phyloP scores from a whole-genome alignment of 768 basidiomycete species.

The Boletus reticuloceps region DNA sequence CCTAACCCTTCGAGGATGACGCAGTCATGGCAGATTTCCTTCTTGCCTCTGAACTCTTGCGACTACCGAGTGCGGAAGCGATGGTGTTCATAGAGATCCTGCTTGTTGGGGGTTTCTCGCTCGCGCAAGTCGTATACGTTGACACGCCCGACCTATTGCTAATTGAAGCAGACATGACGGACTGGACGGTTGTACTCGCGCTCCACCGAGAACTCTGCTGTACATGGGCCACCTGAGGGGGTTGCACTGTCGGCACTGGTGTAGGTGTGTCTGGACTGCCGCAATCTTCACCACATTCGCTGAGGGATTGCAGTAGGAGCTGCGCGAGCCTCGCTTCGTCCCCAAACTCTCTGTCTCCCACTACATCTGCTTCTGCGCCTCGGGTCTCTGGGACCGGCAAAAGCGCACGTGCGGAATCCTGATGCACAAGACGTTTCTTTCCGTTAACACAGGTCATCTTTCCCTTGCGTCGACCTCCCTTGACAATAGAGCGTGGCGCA shows the following conservation, averaged over 20 bases:
- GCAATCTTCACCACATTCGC: constrained; percentile 6
- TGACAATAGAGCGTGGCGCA: constrained; percentile 30
- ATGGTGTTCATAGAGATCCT: constrained; percentile 29
- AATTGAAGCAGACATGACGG: constrained; percentile 22
- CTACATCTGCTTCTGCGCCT: constrained; percentile 14
- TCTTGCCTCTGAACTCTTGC: constrained; percentile 28
- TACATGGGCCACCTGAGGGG: constrained; percentile 19
- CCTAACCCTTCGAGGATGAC: constrained; percentile 27
- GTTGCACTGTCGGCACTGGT: constrained; percentile 5
- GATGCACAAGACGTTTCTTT: constrained; percentile 21
- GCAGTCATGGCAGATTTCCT: constrained; percentile 26
- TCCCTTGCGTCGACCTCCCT: constrained; percentile 18
- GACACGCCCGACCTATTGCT: constrained; percentile 27
- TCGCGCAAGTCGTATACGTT: constrained; percentile 28
- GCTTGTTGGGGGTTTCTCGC: constrained; percentile 22
- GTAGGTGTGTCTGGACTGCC: not conserved
- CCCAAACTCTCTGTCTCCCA: constrained; percentile 21
- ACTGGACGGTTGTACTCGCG: constrained; percentile 29
- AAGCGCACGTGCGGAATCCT: constrained; percentile 27
- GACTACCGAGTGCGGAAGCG: constrained; percentile 22
- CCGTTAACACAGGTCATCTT: constrained; percentile 17
- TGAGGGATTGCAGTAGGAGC: constrained; percentile 30
- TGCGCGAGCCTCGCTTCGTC: constrained; percentile 30
- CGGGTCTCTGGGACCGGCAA: constrained; percentile 22
- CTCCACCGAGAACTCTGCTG: constrained; percentile 30